Percentiles rank a stretch among this genome's conserved stretches.
phyloP scores from a whole-genome alignment of 768 basidiomycete genomes.

The Pleurotus ostreatus region DNA sequence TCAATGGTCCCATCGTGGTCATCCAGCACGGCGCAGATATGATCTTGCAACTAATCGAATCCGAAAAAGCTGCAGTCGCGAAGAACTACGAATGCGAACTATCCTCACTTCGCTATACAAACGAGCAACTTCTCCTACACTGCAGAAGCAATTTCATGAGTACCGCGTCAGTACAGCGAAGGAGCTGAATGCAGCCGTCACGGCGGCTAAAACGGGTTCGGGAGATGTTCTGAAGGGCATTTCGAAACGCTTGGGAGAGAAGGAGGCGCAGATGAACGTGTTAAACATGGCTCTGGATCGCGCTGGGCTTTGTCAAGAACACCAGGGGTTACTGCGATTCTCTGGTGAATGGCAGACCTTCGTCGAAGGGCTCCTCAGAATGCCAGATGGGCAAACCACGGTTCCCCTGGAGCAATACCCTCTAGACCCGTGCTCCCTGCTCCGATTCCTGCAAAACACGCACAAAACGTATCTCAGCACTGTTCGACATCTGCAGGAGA shows the following conservation, averaged over 20 bases:
- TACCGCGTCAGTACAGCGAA: neutral
- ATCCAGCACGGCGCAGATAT: conserved; percentile 18
- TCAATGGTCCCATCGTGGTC: neutral
- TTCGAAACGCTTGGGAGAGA: neutral
- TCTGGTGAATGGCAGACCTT: conserved; percentile 2
- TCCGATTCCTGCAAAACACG: neutral
- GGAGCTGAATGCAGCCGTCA: neutral
- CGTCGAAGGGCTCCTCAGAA: neutral
- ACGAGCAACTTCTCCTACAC: neutral
- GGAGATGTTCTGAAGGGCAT: neutral
- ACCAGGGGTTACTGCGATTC: neutral
- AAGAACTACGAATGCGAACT: neutral
- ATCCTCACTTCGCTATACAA: neutral
- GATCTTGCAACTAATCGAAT: conserved; percentile 16
- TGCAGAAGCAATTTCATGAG: neutral
- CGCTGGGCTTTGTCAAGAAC: neutral
- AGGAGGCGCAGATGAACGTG: neutral
- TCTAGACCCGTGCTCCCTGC: neutral
- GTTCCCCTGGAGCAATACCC: neutral
- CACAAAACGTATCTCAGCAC: conserved; percentile 5
- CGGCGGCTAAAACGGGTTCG: neutral
- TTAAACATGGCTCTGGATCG: neutral
- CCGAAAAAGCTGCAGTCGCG: conserved; percentile 11
- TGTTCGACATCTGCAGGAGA: conserved; percentile 1
- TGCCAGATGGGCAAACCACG: neutral